Base-by-base conservation (phyloP, 345 rosid species). In the Bruguiera gymnorhiza region DNA sequence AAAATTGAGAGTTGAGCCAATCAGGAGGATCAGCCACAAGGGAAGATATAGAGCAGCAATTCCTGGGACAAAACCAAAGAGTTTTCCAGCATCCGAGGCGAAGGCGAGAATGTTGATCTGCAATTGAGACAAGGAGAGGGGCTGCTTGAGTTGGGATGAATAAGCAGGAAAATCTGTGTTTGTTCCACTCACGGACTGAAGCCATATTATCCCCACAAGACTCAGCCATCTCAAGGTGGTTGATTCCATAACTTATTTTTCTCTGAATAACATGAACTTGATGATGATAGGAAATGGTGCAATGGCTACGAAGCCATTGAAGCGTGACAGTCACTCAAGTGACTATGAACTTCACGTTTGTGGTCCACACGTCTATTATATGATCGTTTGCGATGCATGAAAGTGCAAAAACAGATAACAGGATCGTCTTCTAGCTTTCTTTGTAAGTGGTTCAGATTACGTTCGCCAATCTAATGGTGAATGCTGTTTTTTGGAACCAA, bases 61-160 rank as follows among this genome's bases (percentile, higher is more conserved):
- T 15, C 98, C 97, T 19, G 98, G 78, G n/a, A 92, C 8, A 75
- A 91, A 94, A 0, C 97, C 98, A 8, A 94, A 55, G 62, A 94
- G 85, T 81, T 94, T 94, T 21, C 96, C 97, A 6, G 98, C 86
- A 58, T 94, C 96, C 1, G 96, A 88, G 68, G 97, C 98, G 26
- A 91, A 94, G 31, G 96, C 89, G 43, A 94, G 91, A 69, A 85
- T 81, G 76, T 91, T 94, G 66, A 94, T 89, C 60, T 89, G 86
- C 37, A 89, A 60, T 61, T 94, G 96, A 67, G 97, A 87, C 63
- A 94, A 71, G 32, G 91, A 85, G 66, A 94, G 88, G 32, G 84
- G 76, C 21, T 77, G 66, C 74, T 94, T 94, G 60, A 92, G 87
- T 69, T 92, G 91, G 29, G 97, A 85, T 26, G 97, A 94, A 79